Evolutionary conservation across 2,329 filamentous ascomycete species (phyloP), one percentile per base, ranked within the genome.

Genomic region (Talaromyces marneffei): DNA sequence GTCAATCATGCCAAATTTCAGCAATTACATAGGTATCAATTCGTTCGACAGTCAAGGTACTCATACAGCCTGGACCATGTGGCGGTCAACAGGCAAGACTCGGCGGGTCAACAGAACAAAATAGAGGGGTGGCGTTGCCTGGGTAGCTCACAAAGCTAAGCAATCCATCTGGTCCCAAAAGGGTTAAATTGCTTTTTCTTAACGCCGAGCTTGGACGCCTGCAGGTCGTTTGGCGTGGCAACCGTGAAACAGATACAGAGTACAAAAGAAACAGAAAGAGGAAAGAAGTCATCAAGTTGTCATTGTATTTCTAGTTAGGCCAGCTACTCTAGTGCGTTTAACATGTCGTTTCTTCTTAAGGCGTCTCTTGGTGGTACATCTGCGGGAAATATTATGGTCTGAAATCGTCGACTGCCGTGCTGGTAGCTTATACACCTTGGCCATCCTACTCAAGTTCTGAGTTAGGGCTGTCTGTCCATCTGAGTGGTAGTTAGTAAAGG

Each of bases 81-180:
- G 48, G 48, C 48, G 48, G 48, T 52, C 48, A 52, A 33, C 48
- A 31, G n/a, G n/a, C n/a, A n/a, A n/a, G n/a, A n/a, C n/a, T n/a
- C n/a, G n/a, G n/a, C n/a, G n/a, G 33, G 29, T 46, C 42, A 31
- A 18, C n/a, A 50, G 44, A 50, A 4, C 44, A 20, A 50, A 50
- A 50, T 54, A 64, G 60, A 62, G 53, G 59, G 54, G 59, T 61
- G 54, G 54, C 60, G 60, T 62, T 62, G 54, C 60, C 54, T 42
- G 44, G 60, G 60, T 27, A 57, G 46, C 48, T 60, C 48, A 44
- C n/a, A 33, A 31, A 57, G 42, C 55, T 55, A 55, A 40, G 52
- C 52, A n/a, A 55, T 40, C 52, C 16, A 40, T 27, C 12, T 6
- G 7, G 1, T 55, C 52, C 33, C 12, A n/a, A 55, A 55, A 37